Base-by-base conservation (phyloP, 345 rosid genomes). In the Euclidium syriacum region DNA sequence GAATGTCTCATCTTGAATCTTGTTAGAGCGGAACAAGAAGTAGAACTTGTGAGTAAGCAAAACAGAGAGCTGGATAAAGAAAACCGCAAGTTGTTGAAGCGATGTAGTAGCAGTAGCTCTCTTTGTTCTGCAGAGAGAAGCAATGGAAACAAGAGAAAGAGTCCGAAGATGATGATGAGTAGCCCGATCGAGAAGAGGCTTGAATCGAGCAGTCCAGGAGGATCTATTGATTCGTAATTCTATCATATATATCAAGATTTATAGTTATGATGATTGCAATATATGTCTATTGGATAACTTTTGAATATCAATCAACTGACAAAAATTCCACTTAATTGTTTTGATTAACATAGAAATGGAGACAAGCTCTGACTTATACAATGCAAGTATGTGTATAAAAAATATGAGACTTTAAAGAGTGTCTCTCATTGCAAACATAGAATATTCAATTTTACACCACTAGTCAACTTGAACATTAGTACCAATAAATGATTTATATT, bases 11-110 rank as follows among this genome's bases (percentile, higher is more conserved):
- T 48, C 1, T 24, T 62, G 56, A 62, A 62, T 36, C 66, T 62
- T 1, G 35, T 7, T 7, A 62, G 48, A 48, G 66, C 66, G 1
- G 66, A 62, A 25, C 12, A 47, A 61, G 66, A 62, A 25, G 56
- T 62, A 0, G 56, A 62, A 62, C 34, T 35, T 4, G 66, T 62
- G 36, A 33, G 56, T 6, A 10, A 48, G 56, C 66, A 62, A 9
- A 62, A 62, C 56, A 62, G 66, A 25, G 46, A 62, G 44, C 36
- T 62, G 1, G 46, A 47, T 35, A 62, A 8, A 35, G 56, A 62
- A 2, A 62, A 48, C 15, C 56, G 55, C 4, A 62, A 25, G 56
- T 6, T 62, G 18, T 34, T 49, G 47, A 62, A 4, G 44, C 66
- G 24, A 48, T 48, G 56, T 11, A 15, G 56, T 11, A 15, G 17